Base-by-base conservation (phyloP, 805 yeast genomes). In the Wickerhamomyces canadensis region DNA sequence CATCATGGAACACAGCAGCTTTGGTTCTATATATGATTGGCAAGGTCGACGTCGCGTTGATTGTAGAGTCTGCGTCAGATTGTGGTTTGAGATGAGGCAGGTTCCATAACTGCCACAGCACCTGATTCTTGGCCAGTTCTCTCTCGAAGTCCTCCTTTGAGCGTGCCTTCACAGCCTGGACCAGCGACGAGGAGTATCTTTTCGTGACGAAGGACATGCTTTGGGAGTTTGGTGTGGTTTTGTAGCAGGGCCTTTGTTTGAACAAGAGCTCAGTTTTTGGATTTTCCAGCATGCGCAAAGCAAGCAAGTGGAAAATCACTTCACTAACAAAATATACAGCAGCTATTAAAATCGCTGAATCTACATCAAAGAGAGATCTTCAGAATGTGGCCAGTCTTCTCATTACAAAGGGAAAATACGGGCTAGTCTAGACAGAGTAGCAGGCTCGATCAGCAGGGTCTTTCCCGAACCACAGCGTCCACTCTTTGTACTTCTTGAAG, bases 401-500 rank as follows among this genome's bases (percentile, higher is more conserved):
- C n/a, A n/a, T n/a, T n/a, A n/a, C n/a, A n/a, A n/a, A n/a, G n/a
- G n/a, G n/a, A 25, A 11, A 6, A 13, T 25, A 8, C 6, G 7
- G 7, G n/a, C 10, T 8, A 25, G 14, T 10, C 15, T 19, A 18
- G 9, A 29, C 24, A 5, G 14, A 11, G 7, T 16, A 19, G 11
- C 18, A 19, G 7, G 78, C 77, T 40, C 58, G 65, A 45, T 82
- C 88, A 6, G 84, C 67, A 2, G 74, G 72, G 55, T 84, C 94
- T 31, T 68, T 70, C 0, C 82, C 84, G 46, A 74, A 84, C 76
- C 78, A 72, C 2, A 80, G 58, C 7, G 66, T 58, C 93, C 93
- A 84, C 5, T 64, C 72, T 10, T 54, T 55, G 48, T 79, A 84
- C 46, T 70, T 76, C 5, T 45, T 46, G 36, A 62, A 51, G 47